Evolutionary conservation across 169 alveolate genomes (phyloP), one percentile per base, ranked within the genome.

Genomic region (Cryptosporidium baileyi): DNA sequence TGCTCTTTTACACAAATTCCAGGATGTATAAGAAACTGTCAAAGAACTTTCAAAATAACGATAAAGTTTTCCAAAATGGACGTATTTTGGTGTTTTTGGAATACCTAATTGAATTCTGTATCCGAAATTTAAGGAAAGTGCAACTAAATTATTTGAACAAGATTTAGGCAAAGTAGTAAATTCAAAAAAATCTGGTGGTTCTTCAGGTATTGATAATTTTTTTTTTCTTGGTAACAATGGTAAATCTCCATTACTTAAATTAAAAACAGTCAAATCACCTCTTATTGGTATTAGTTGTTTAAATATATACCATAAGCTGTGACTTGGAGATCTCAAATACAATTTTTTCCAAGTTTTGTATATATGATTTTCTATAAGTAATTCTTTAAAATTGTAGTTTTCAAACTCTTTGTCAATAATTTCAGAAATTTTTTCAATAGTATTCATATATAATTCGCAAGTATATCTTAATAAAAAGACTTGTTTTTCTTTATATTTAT

Each of bases 131-230:
- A 74, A 13, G 17, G 85, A 74, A 15, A 74, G 43, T 9, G 85
- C 85, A 17, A 74, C 59, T 15, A 74, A 41, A n/a, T 74, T 74
- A 57, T 74, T 74, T 7, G 85, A 74, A 8, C 85, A 74, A 3
- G 51, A 38, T 30, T 54, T 57, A 22, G 85, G 85, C 43, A 74
- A 41, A 13, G 67, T 54, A 2, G 85, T 74, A 28, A 51, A 74
- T 22, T 74, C 85, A 54, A 74, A 74, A 22, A 74, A 74, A n/a
- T 32, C 67, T 32, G 85, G 85, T 24, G 85, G 74, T 22, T 13
- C 26, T 22, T 74, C 74, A 38, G 85, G 85, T 30, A 74, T 38
- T 1, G 51, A 52, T 44, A 74, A 24, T 41, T 22, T 74, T 22
- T 59, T 61, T 54, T 74, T 34, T 2, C 17, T 32, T 8, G 85